Conservation (phyloP, 73 alveolate species). For the Tetrahymena borealis region DNA sequence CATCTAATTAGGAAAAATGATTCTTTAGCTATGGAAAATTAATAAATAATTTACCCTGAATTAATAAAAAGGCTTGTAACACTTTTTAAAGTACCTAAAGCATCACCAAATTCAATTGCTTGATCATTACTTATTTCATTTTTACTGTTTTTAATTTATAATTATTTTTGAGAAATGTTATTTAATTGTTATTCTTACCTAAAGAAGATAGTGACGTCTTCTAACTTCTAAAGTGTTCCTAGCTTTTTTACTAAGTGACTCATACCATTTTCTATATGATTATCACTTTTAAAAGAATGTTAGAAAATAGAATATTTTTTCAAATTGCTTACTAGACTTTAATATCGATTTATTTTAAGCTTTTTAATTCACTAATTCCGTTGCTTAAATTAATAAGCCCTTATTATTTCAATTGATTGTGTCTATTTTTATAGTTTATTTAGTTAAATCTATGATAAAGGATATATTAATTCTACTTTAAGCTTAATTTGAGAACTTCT, state of each 20-base stretch:
- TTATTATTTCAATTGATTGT: background rate
- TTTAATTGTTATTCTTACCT: background rate
- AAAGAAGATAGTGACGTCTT: background rate
- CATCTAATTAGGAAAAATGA: background rate
- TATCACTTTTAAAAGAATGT: background rate
- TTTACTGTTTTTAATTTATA: background rate
- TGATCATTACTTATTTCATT: background rate
- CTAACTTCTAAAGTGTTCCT: background rate
- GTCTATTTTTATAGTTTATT: background rate
- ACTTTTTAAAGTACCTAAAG: background rate
- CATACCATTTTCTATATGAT: background rate
- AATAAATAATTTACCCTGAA: background rate
- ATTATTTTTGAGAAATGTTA: background rate
- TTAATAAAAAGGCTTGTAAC: background rate
- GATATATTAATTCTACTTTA: background rate
- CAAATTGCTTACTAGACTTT: background rate
- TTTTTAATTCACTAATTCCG: background rate
- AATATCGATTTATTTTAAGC: background rate
- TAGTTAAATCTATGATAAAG: background rate
- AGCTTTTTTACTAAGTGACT: background rate
- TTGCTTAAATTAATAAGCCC: background rate
- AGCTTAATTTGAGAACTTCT: background rate
- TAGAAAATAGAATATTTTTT: background rate
- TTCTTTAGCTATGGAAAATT: background rate
- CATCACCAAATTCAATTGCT: background rate